phyloP scores from a whole-genome alignment of 805 yeast species.

The Blastobotrys chiropterorum region DNA sequence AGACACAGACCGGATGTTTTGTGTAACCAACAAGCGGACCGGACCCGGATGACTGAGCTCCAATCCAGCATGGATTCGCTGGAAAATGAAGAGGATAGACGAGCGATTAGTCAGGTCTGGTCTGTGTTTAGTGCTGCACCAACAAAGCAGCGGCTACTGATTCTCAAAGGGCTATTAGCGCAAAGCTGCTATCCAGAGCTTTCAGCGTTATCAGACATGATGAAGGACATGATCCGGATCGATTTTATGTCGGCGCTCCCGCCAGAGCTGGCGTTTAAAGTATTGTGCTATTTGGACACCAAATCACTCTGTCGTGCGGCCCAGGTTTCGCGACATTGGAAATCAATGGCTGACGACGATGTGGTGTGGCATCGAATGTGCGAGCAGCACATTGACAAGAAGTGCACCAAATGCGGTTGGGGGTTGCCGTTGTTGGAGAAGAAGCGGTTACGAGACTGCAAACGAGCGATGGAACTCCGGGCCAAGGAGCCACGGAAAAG shows the following conservation, averaged over 20 bases:
- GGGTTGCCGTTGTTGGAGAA: conserved; percentile 92
- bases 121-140: conserved; percentile 74
- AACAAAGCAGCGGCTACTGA: conserved; percentile 59
- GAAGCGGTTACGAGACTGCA: conserved; percentile 37
- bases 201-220: conserved; percentile 76
- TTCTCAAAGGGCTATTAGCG: conserved; percentile 73
- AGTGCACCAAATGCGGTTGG: conserved; percentile 99
- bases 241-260: conserved; percentile 87
- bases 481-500: conserved; percentile 13
- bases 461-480: conserved; percentile 26
- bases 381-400: conserved; percentile 94
- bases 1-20: conserved; percentile 87
- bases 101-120: conserved; percentile 79
- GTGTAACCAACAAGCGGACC: conserved; percentile 64
- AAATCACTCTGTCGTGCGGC: conserved; percentile 91
- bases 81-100: conserved; percentile 56
- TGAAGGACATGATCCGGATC: conserved; percentile 71
- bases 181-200: conserved; percentile 96
- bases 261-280: conserved; percentile 74
- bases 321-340: conserved; percentile 85
- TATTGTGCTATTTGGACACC: conserved; percentile 86
- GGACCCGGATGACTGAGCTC: conserved; percentile 53
- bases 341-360: conserved; percentile 87
- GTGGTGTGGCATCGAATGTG: conserved; percentile 98
- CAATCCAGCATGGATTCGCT: conserved; percentile 45